Conservation (phyloP, 345 rosid species). For the Eucalyptus pauciflora region DNA sequence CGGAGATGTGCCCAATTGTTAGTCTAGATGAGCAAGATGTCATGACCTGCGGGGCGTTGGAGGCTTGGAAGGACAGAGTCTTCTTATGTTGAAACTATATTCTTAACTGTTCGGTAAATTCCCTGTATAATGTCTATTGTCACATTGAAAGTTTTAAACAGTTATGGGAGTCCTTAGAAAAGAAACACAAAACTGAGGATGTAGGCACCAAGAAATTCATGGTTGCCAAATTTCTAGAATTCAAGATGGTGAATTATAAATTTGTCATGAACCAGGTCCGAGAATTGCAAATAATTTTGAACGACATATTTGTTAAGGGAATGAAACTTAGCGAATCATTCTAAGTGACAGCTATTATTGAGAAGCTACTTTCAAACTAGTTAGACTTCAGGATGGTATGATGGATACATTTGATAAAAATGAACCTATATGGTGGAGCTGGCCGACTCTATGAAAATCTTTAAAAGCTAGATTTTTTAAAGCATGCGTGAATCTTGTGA, state of each 20-base stretch:
- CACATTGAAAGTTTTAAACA: neutral
- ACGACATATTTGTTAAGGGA: neutral
- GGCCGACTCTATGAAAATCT: too few species aligned
- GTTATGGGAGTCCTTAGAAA: neutral
- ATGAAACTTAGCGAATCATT: neutral
- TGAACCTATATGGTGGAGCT: too few species aligned
- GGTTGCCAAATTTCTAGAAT: neutral
- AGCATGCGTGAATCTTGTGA: too few species aligned
- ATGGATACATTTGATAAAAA: too few species aligned
- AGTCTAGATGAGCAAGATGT: neutral
- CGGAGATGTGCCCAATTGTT: neutral
- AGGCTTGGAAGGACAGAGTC: neutral
- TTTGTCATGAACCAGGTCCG: rapidly evolving
- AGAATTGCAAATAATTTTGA: neutral
- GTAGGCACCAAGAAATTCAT: neutral
- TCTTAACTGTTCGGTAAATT: neutral
- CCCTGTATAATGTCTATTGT: neutral
- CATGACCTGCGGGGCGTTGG: rapidly evolving
- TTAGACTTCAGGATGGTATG: neutral
- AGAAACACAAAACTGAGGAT: neutral
- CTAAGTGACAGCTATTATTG: neutral
- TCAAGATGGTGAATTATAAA: neutral
- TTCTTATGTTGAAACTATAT: neutral
- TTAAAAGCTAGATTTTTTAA: too few species aligned
- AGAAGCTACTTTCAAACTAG: neutral